Evolutionary conservation across 495 filamentous ascomycete genomes (phyloP).

Genomic region (Lasiosphaeria hispida): DNA sequence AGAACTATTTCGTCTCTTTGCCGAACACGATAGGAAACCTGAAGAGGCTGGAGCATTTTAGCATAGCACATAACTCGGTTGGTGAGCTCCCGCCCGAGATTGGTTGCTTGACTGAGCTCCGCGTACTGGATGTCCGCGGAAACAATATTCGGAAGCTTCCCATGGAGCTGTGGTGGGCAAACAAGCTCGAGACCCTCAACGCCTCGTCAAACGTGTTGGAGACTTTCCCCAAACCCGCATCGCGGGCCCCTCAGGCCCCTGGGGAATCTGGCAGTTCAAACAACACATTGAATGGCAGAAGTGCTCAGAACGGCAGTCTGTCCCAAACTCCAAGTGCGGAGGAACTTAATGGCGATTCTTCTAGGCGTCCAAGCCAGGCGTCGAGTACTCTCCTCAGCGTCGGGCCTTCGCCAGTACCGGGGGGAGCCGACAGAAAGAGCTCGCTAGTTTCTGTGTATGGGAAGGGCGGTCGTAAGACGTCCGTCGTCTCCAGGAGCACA

Average conservation of each 20-base stretch:
- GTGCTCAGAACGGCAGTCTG: slow-evolving; percentile 50
- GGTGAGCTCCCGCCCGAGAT: slow-evolving; percentile 79
- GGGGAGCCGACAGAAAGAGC: slow-evolving; percentile 63
- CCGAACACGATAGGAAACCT: slow-evolving; percentile 81
- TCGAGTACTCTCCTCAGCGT: slow-evolving; percentile 73
- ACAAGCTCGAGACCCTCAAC: slow-evolving; percentile 85
- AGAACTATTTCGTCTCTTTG: slow-evolving; percentile 91
- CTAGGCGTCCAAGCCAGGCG: slow-evolving; percentile 80
- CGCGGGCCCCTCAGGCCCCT: slow-evolving; percentile 57
- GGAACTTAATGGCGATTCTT: slow-evolving; percentile 69
- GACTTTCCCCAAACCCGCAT: slow-evolving; percentile 80
- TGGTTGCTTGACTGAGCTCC: slow-evolving; percentile 79
- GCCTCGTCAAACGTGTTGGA: slow-evolving; percentile 91
- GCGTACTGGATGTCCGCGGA: slow-evolving; percentile 79
- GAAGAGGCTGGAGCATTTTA: slow-evolving; percentile 81
- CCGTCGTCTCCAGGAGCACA: slow-evolving; percentile 67
- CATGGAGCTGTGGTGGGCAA: slow-evolving; percentile 88
- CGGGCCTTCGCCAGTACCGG: slow-evolving; percentile 64
- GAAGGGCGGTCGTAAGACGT: slow-evolving; percentile 75
- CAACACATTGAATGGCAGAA: slow-evolving; percentile 43
- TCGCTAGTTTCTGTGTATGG: slow-evolving; percentile 79
- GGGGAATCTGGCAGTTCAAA: slow-evolving; percentile 37
- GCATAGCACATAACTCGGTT: slow-evolving; percentile 86
- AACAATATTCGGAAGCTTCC: slow-evolving; percentile 89
- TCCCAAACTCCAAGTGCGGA: slow-evolving; percentile 67